These are phyloP conservation scores for Hericium coralloides DNA, from an alignment of 768 basidiomycete genomes.

Conservation along the genomic window DNA sequence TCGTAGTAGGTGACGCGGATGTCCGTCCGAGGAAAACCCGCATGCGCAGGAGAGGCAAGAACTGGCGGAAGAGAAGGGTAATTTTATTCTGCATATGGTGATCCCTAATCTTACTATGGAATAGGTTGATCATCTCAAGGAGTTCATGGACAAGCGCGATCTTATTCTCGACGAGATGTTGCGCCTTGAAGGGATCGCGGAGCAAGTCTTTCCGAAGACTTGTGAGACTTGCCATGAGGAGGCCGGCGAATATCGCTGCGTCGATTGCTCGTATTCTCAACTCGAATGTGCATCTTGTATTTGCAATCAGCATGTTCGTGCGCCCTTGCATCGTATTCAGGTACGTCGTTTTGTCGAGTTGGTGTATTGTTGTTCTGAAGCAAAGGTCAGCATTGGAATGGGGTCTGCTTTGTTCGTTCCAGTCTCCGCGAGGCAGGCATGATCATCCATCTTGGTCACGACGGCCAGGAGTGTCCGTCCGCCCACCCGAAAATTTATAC, in stretches of 20 bases:
- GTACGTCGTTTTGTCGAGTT: neutral
- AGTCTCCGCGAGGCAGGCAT: neutral
- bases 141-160: neutral
- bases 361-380: neutral
- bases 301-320: neutral
- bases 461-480: neutral
- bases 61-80: too few species aligned
- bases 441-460: neutral
- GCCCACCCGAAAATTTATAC: neutral
- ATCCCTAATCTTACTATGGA: neutral
- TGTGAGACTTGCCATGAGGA: neutral
- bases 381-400: neutral
- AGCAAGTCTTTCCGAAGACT: neutral
- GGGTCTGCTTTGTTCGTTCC: neutral
- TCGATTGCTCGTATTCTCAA: neutral
- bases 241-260: neutral
- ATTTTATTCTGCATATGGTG: too few species aligned
- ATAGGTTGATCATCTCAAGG: neutral
- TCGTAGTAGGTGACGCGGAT: too few species aligned
- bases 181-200: neutral
- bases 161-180: neutral
- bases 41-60: too few species aligned
- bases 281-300: neutral
- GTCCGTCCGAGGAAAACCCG: too few species aligned
- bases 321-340: neutral